These are phyloP conservation scores for Colletotrichum sp. DNA, from an alignment of 2,329 filamentous ascomycete genomes.

Conservation along the genomic window DNA sequence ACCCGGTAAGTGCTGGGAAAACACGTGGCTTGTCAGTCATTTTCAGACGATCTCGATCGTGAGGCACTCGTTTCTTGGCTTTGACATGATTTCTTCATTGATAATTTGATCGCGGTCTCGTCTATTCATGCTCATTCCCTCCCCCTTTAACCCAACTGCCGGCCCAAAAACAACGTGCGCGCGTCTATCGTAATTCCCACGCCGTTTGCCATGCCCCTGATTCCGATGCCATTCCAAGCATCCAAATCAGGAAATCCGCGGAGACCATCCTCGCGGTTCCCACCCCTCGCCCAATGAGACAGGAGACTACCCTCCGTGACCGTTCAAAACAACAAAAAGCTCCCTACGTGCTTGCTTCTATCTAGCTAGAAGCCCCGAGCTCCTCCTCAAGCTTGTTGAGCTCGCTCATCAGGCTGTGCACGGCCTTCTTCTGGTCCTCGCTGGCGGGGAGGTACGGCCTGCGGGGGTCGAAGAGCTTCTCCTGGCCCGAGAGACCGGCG, in stretches of 20 bases:
- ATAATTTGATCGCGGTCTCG: not conserved
- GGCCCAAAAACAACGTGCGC: not conserved
- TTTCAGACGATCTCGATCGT: not conserved
- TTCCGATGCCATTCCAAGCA: not conserved
- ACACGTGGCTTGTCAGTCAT: not conserved
- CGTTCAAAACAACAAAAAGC: not conserved
- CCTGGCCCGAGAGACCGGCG: constrained; percentile 65
- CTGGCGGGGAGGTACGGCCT: constrained; percentile 62
- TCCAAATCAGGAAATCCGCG: not conserved
- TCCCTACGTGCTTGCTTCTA: not conserved
- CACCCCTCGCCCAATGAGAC: not conserved
- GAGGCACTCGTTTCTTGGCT: not conserved
- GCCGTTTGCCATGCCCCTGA: not conserved
- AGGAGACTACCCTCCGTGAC: not conserved
- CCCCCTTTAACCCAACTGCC: not conserved
- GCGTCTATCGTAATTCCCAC: not conserved
- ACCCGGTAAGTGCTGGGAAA: not conserved
- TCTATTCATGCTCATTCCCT: not conserved
- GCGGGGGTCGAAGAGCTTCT: constrained; percentile 62
- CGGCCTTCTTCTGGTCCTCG: constrained; percentile 47
- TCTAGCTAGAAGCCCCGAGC: constrained; percentile 4
- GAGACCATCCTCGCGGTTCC: not conserved
- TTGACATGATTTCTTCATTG: not conserved
- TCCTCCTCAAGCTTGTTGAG: constrained; percentile 49
- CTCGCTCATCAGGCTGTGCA: constrained; percentile 44